phyloP scores from a whole-genome alignment of 2,329 filamentous ascomycete genomes.

The Colletotrichum zoysiae region DNA sequence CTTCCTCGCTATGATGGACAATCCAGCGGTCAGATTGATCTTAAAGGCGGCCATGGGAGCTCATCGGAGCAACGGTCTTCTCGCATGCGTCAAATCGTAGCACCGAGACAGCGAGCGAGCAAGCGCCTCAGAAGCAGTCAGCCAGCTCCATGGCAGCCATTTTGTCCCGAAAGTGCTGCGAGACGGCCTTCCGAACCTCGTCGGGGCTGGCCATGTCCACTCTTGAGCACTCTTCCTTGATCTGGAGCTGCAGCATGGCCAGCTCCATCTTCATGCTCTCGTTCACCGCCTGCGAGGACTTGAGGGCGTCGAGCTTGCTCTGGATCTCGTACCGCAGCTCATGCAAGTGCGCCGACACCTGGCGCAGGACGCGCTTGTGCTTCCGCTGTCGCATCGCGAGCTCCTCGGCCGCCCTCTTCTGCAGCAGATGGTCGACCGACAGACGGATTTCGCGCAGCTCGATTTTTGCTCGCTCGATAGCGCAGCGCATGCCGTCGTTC shows the following conservation, averaged over 20 bases:
- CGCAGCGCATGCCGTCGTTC: conserved; percentile 29
- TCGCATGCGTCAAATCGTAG: not conserved
- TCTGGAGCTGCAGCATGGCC: conserved; percentile 16
- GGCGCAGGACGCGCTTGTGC: conserved; percentile 45
- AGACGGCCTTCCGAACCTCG: conserved; percentile 38
- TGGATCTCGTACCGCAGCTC: conserved; percentile 42
- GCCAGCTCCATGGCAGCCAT: conserved; percentile 27
- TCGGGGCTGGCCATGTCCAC: conserved; percentile 36
- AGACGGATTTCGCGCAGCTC: conserved; percentile 39
- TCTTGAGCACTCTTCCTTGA: conserved; percentile 33
- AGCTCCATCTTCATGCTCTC: conserved; percentile 38
- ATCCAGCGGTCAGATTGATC: not conserved
- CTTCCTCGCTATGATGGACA: not conserved
- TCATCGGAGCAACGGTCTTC: not conserved
- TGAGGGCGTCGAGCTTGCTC: conserved; percentile 42
- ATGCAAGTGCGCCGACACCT: conserved; percentile 47
- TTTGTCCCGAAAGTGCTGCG: conserved; percentile 37
- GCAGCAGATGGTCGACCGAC: conserved; percentile 42
- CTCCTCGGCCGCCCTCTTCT: conserved; percentile 32
- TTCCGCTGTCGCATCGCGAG: conserved; percentile 40
- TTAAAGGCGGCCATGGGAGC: too few relatives aligned
- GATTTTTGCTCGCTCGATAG: conserved; percentile 15
- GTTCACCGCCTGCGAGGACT: conserved; percentile 22
- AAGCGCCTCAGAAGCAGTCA: conserved; percentile 20
- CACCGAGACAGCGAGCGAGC: not conserved